A percentile compares a stretch with the other conserved stretches of the same genome.
Conservation (phyloP, 2,329 filamentous ascomycete species). For the Cryphonectria parasitica region DNA sequence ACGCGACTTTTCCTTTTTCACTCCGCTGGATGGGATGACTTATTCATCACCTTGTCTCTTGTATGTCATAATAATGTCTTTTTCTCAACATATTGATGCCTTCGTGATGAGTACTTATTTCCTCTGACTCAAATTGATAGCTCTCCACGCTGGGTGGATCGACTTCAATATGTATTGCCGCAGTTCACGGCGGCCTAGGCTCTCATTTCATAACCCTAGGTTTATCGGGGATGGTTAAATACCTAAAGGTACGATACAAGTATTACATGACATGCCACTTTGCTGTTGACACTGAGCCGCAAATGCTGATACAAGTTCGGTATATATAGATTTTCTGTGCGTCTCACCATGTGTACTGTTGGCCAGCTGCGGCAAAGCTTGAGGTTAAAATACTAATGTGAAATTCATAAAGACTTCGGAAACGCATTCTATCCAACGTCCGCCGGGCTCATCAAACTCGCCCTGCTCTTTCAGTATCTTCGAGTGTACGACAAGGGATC, state of each 20-base stretch:
- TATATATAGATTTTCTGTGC: constrained; percentile 25
- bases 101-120: not conserved
- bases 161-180: constrained; percentile 19
- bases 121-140: constrained; percentile 4
- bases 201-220: constrained; percentile 19
- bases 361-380: too few species aligned
- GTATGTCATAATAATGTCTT: constrained; percentile 18
- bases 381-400: not conserved
- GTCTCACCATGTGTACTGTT: not conserved
- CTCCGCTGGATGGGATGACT: constrained; percentile 33
- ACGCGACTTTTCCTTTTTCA: constrained; percentile 29
- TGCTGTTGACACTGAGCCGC: not conserved
- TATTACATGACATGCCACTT: not conserved
- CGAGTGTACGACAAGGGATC: constrained; percentile 30
- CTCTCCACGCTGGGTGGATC: constrained; percentile 11
- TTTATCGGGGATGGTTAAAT: constrained; percentile 10
- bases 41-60: constrained; percentile 30
- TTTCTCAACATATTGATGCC: not conserved
- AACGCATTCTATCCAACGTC: constrained; percentile 32
- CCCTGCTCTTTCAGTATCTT: constrained; percentile 33
- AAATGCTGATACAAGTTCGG: not conserved
- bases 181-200: constrained; percentile 17
- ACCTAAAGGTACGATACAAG: constrained; percentile 24
- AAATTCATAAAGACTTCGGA: constrained; percentile 19
- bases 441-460: constrained; percentile 32